Conservation (phyloP, 148 eudicot species). For the Fallopia convolvulus region DNA sequence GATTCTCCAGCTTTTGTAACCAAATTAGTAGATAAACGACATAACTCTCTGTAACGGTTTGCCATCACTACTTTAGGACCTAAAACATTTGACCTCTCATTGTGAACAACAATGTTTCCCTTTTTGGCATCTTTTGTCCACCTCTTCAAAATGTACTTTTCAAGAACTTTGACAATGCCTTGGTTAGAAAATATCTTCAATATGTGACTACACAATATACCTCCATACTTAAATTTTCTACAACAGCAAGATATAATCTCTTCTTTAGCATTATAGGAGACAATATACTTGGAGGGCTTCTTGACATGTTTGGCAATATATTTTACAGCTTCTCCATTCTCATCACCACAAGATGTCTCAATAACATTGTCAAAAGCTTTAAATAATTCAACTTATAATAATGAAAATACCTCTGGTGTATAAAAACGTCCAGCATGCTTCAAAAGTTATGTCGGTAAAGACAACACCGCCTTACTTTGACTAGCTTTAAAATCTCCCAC, state of each 20-base stretch:
- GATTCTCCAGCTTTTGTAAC: too few relatives aligned
- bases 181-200: neutral
- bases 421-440: slow-evolving; percentile 58
- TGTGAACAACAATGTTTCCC: too few relatives aligned
- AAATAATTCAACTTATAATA: slow-evolving; percentile 26
- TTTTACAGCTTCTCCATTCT: neutral
- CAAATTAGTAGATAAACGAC: too few relatives aligned
- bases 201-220: neutral
- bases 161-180: neutral
- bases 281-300: neutral
- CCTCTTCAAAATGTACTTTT: neutral
- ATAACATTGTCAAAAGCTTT: neutral
- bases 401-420: slow-evolving; percentile 52
- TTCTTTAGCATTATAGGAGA: neutral
- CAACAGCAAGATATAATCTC: neutral
- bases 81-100: too few relatives aligned
- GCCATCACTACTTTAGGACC: too few relatives aligned
- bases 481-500: slow-evolving; percentile 57
- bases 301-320: neutral
- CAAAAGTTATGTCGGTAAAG: slow-evolving; percentile 57
- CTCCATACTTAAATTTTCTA: neutral
- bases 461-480: slow-evolving; percentile 33
- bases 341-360: neutral
- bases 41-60: too few relatives aligned
- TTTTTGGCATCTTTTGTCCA: neutral